phyloP scores from a whole-genome alignment of 306 rosid genomes.

The Pyrus betulifolia region DNA sequence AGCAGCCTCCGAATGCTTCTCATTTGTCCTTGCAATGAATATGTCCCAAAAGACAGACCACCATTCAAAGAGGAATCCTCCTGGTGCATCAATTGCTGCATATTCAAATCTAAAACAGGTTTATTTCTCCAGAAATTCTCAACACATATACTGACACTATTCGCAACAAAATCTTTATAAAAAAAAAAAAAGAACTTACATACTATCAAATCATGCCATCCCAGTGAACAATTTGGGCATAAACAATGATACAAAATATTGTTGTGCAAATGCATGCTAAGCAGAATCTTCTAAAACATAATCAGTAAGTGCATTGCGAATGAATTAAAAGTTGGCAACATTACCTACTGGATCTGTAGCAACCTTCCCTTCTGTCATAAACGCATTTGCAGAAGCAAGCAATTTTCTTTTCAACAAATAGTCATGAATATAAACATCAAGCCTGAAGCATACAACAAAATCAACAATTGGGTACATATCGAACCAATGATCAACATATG shows the following conservation, averaged over 20 bases:
- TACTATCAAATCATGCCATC: not conserved
- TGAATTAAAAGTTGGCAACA: slow-evolving; percentile 7
- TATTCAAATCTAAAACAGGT: slow-evolving; percentile 19
- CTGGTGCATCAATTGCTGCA: slow-evolving; percentile 99
- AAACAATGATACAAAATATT: not conserved
- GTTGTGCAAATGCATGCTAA: not conserved
- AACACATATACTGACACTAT: not conserved
- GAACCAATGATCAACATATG: not conserved
- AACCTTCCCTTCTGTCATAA: slow-evolving; percentile 95
- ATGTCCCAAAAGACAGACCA: slow-evolving; percentile 99
- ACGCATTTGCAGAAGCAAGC: slow-evolving; percentile 74
- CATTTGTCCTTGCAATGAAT: slow-evolving; percentile 83
- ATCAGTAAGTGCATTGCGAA: not conserved
- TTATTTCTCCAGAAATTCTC: not conserved
- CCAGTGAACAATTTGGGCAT: not conserved
- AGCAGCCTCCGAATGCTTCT: slow-evolving; percentile 90
- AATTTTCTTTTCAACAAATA: slow-evolving; percentile 84
- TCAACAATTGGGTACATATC: not conserved
- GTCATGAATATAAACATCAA: slow-evolving; percentile 93
- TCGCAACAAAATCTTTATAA: not conserved
- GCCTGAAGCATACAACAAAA: slow-evolving; percentile 42
- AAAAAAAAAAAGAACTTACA: not conserved
- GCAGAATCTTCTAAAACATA: not conserved
- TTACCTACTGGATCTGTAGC: slow-evolving; percentile 95
- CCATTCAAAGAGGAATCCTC: slow-evolving; percentile 95